Base-by-base conservation (phyloP, 164 flowering plant species). In the Litsea cubeba region DNA sequence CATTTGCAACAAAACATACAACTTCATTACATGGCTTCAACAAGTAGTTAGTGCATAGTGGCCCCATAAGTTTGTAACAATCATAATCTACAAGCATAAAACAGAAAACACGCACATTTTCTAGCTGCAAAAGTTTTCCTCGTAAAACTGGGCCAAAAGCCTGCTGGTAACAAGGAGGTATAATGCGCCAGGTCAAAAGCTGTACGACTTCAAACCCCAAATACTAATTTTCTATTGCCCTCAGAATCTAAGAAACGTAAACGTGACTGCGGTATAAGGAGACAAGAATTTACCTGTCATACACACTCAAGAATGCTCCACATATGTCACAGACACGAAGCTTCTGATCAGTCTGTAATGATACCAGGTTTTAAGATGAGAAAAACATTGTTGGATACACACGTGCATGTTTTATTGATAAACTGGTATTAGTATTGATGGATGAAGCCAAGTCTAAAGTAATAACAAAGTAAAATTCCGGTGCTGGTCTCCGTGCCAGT, bases 161-260 rank as follows among this genome's bases (percentile, higher is more conserved):
- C 93, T 95, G 97, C 92, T 91, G 97, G 92, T 91, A 88, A 91
- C 94, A 93, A 89, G 95, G 97, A 94, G 97, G 93, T 85, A 88
- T 91, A 82, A 87, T 84, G 74, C 77, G 82, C 85, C 85, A 82
- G 84, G 95, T 93, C 94, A 95, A 93, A 89, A 75, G 84, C 85
- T 85, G 92, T 88, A 88, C 84, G 84, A 87, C 86, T 87, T 75
- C 81, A 89, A 91, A 82, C 86, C 89, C 88, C 84, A 86, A 84
- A 81, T 62, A 84, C 91, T 83, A 81, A 40, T 71, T 82, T 76
- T 79, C 82, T 75, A 66, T 71, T 71, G 40, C 80, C 87, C 83
- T 75, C 70, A 77, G 60, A 76, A 81, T 50, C 72, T 70, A 70
- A 57, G 35, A 62, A 77, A 76, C n/a, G 64, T 32, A 50, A 62